phyloP scores from a whole-genome alignment of 208 protist species.

The Acanthamoeba sp. region DNA sequence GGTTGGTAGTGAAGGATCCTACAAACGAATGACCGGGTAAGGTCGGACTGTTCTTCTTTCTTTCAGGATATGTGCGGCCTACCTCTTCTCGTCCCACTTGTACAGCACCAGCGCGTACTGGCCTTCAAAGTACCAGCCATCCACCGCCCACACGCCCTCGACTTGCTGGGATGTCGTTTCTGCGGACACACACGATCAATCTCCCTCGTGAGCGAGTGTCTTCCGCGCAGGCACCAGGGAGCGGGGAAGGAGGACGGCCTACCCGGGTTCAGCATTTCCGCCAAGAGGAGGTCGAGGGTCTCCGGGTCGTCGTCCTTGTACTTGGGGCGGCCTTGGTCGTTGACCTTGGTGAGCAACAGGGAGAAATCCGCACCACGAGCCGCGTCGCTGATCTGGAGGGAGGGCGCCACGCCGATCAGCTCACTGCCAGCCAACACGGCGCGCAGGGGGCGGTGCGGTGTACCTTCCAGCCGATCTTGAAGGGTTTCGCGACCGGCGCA shows the following conservation, averaged over 20 bases:
- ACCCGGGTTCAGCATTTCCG: not conserved
- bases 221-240: too few relatives aligned
- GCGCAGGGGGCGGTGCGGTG: not conserved
- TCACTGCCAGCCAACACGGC: too few relatives aligned
- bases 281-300: not conserved
- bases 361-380: not conserved
- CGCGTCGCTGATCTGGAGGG: not conserved
- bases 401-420: not conserved
- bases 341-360: not conserved
- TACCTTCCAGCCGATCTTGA: not conserved
- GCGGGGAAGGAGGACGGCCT: not conserved
- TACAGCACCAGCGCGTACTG: not conserved
- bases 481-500: not conserved
- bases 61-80: not conserved
- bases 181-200: too few relatives aligned
- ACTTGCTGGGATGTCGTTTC: not conserved
- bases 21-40: not conserved
- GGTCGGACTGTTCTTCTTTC: not conserved
- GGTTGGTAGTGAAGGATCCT: not conserved
- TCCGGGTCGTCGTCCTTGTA: not conserved
- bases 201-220: too few relatives aligned
- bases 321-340: not conserved
- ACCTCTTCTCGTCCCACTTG: not conserved
- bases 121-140: not conserved
- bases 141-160: not conserved